Base-by-base conservation (phyloP, 2,329 filamentous ascomycete genomes). In the Fusarium zealandicum region DNA sequence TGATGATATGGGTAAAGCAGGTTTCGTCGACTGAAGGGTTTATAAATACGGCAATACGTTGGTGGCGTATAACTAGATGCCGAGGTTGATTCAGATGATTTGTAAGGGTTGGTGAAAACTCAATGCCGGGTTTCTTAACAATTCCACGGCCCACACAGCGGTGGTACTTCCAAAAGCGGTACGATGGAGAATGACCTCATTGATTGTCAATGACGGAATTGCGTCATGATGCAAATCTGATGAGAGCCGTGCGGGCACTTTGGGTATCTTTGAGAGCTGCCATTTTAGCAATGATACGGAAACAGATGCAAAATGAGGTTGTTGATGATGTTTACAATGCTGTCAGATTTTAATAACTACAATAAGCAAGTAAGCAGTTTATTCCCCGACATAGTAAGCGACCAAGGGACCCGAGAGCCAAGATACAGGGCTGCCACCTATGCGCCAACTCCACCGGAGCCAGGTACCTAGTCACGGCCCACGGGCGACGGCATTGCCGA, bases 121-220 rank as follows among this genome's bases (percentile, higher is more conserved):
- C 59, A 61, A 50, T 32, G 39, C 37, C 4, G 28, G 28, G 35
- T 46, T 51, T 42, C 20, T 31, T 14, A 6, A 3, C 4, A 11
- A 28, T 47, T 31, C 33, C 22, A 46, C 9, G 58, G 18, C 58
- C 59, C 59, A 61, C 59, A 38, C 6, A 11, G 8, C 59, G 59
- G 59, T 59, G 38, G 51, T 59, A 44, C 36, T 59, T 59, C 59
- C 59, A 14, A 17, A 62, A 57, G 59, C 36, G 59, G 59, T 6
- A 52, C 46, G 12, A 16, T 4, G 22, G 28, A 20, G 20, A 36
- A 56, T 60, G 39, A 60, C 36, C 30, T 59, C 33, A 51, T 44
- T 22, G 20, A 41, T 39, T 68, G 65, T 16, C 18, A 13, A 20
- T 20, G 16, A 25, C 8, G 22, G 13, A 6, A 5, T n/a, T 31